Conservation (phyloP, 2,329 filamentous ascomycete genomes). For the Aciculosporium take region DNA sequence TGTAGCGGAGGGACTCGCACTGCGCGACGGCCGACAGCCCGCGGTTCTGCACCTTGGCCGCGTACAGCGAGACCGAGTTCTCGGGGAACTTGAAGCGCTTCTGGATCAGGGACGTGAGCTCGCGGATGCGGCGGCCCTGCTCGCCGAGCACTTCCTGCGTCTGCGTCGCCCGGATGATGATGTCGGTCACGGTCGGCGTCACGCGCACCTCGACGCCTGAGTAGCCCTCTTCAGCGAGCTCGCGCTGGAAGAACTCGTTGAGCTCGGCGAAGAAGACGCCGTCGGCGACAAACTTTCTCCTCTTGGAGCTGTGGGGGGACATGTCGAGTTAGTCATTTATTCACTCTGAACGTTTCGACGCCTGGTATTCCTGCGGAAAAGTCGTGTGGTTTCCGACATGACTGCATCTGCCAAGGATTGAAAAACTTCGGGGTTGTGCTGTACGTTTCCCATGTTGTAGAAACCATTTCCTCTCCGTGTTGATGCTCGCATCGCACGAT, state of each 20-base stretch:
- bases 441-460: no score
- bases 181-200: slow-evolving; percentile 98
- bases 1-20: slow-evolving; percentile 99
- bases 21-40: slow-evolving; percentile 99
- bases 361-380: no score
- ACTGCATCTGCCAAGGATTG: no score
- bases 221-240: slow-evolving; percentile 99
- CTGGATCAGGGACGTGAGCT: slow-evolving; percentile 99
- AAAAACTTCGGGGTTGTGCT: no score
- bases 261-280: slow-evolving; percentile 99
- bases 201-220: slow-evolving; percentile 99
- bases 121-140: slow-evolving; percentile 98
- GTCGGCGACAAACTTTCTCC: slow-evolving; percentile 91
- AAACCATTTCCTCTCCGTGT: no score
- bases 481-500: no score
- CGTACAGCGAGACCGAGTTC: slow-evolving; percentile 99
- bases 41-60: slow-evolving; percentile 99
- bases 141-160: slow-evolving; percentile 99
- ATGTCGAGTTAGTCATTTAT: slow-evolving; percentile 2
- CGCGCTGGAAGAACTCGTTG: slow-evolving; percentile 99
- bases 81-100: slow-evolving; percentile 99
- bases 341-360: no score
- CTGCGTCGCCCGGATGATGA: slow-evolving; percentile 99
- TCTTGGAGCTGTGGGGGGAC: slow-evolving; percentile 53
- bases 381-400: no score